Conservation (phyloP, 2,329 filamentous ascomycete genomes). For the Hypoxylon sp. region DNA sequence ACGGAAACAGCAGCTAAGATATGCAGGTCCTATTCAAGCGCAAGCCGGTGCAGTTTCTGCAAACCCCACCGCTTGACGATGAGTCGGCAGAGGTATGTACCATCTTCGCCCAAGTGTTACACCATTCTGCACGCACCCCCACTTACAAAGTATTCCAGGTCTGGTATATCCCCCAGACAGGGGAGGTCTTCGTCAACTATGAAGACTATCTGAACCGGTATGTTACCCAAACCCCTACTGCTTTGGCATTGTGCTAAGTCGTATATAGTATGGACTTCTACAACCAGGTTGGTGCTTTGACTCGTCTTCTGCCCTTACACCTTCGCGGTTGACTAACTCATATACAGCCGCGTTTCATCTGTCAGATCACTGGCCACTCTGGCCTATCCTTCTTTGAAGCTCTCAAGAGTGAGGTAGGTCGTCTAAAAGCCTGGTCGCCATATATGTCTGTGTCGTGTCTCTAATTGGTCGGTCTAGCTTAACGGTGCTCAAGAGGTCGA, state of each 20-base stretch:
- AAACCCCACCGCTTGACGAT: constrained; percentile 78
- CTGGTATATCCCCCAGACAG: constrained; percentile 91
- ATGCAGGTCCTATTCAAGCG: constrained; percentile 92
- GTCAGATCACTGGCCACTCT: constrained; percentile 94
- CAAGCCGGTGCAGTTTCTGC: constrained; percentile 88
- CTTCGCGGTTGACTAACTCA: constrained; percentile 10
- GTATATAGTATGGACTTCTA: constrained; percentile 86
- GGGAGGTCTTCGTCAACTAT: constrained; percentile 89
- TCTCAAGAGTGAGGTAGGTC: constrained; percentile 85
- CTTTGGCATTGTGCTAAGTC: constrained; percentile 30
- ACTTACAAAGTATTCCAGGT: constrained; percentile 69
- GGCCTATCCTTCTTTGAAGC: constrained; percentile 93
- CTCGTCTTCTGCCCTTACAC: constrained; percentile 9
- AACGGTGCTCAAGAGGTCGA: constrained; percentile 90
- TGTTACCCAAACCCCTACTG: constrained; percentile 25
- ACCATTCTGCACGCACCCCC: constrained; percentile 36
- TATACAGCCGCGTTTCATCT: constrained; percentile 85
- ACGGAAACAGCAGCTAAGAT: constrained; percentile 10
- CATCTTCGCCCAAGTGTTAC: constrained; percentile 33
- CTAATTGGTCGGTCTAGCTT: constrained; percentile 62
- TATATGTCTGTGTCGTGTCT: constrained; percentile 15
- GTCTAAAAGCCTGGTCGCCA: not conserved
- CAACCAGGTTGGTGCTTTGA: constrained; percentile 74
- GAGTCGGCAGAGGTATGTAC: constrained; percentile 84
- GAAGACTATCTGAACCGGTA: constrained; percentile 88